These are phyloP conservation scores for Neotropicomus parvogracilis DNA, from an alignment of 1,284 basidiomycete genomes.

Conservation along the genomic window DNA sequence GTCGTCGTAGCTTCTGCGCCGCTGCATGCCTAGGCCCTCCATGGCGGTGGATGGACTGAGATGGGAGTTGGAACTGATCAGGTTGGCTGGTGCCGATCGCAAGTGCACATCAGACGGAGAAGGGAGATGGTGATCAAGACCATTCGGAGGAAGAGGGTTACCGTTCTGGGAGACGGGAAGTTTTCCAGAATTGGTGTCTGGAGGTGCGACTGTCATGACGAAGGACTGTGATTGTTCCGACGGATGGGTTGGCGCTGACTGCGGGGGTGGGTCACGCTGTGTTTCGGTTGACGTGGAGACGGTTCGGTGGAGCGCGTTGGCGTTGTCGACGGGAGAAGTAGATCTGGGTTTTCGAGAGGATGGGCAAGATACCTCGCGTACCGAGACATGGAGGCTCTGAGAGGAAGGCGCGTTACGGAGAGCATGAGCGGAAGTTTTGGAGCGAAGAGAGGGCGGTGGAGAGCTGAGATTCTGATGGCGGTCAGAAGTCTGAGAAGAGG, in stretches of 20 bases:
- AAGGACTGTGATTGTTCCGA: constrained; percentile 32
- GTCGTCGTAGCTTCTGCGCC: constrained; percentile 60
- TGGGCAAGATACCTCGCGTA: constrained; percentile 5
- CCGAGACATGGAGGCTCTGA: constrained; percentile 20
- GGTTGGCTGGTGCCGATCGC: constrained; percentile 23
- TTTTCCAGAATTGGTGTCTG: constrained; percentile 17
- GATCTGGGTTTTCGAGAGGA: constrained; percentile 13
- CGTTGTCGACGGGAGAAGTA: constrained; percentile 12
- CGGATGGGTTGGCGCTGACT: constrained; percentile 9
- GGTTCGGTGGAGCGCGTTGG: not conserved
- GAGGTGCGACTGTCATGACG: constrained; percentile 42
- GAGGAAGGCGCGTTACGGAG: constrained; percentile 30
- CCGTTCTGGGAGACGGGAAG: constrained; percentile 5
- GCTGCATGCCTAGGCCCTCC: constrained; percentile 25
- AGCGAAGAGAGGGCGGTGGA: constrained; percentile 18
- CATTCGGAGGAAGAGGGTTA: constrained; percentile 6
- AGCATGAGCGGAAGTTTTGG: constrained; percentile 18
- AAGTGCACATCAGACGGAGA: constrained; percentile 2
- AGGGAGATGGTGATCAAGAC: not conserved
- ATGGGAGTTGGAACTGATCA: constrained; percentile 9
- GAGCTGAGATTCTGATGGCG: constrained; percentile 7
- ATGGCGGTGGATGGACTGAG: constrained; percentile 21
- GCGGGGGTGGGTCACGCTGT: constrained; percentile 3
- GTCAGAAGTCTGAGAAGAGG: constrained; percentile 13
- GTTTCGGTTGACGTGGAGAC: constrained; percentile 15